A percentile compares a stretch with the other conserved stretches of the same genome.
phyloP scores from a whole-genome alignment of 1,284 basidiomycete species.

The Leucoagaricus sp. region DNA sequence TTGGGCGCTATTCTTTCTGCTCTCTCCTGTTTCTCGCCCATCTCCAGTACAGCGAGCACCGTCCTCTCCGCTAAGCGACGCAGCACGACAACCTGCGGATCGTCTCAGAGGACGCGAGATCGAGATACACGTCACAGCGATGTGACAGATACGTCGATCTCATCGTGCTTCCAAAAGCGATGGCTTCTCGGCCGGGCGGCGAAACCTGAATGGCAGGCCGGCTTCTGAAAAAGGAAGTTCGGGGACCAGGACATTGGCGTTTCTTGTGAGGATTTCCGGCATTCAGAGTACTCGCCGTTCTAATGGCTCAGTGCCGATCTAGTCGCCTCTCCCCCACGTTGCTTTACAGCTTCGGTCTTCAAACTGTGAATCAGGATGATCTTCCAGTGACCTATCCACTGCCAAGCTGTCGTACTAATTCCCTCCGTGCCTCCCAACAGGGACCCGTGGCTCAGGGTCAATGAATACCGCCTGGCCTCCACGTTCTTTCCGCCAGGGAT shows the following conservation, averaged over 20 bases:
- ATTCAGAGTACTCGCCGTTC: constrained; percentile 7
- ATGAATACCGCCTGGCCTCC: constrained; percentile 5
- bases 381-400: background rate
- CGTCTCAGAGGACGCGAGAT: constrained; percentile 5
- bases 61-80: background rate
- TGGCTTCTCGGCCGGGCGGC: constrained; percentile 14
- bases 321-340: constrained; percentile 15
- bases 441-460: constrained; percentile 5
- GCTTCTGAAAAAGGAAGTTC: constrained; percentile 1
- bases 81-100: background rate
- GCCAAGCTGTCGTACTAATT: background rate
- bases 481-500: background rate
- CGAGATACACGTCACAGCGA: constrained; percentile 8
- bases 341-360: constrained; percentile 14
- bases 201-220: background rate
- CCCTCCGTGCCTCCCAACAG: background rate
- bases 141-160: constrained; percentile 15
- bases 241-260: background rate
- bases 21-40: constrained; percentile 3
- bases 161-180: constrained; percentile 9
- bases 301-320: constrained; percentile 16
- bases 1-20: background rate
- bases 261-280: constrained; percentile 10
- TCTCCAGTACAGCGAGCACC: background rate
- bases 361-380: constrained; percentile 12